phyloP scores from a whole-genome alignment of 139 green algal species.

The Nannochloris sp. region DNA sequence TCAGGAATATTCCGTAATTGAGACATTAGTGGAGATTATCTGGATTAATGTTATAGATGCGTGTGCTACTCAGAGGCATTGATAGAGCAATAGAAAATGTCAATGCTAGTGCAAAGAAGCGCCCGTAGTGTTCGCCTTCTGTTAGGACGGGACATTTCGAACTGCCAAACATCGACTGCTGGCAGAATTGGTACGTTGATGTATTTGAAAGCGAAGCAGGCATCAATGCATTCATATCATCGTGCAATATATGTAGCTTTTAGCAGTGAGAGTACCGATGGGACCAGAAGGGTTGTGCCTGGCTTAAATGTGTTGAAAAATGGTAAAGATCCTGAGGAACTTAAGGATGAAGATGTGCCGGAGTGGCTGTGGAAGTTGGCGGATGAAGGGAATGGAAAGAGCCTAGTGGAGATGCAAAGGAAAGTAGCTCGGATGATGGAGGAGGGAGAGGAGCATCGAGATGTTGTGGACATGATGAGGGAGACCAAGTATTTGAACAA shows the following conservation, averaged over 20 bases:
- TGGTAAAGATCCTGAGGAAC: constrained; percentile 29
- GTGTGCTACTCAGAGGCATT: too few species aligned
- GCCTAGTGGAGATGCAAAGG: constrained; percentile 20
- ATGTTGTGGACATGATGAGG: background rate
- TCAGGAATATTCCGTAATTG: too few species aligned
- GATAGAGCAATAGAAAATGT: too few species aligned
- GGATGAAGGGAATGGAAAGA: constrained; percentile 14
- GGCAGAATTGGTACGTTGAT: background rate
- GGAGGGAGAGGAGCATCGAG: constrained; percentile 1
- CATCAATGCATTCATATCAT: background rate
- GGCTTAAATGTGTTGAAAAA: constrained; percentile 32
- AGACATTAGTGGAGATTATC: too few species aligned
- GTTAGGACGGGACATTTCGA: too few species aligned
- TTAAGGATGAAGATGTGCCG: constrained; percentile 28
- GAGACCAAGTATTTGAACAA: constrained; percentile 18
- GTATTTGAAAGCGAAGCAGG: background rate
- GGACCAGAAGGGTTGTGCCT: constrained; percentile 12
- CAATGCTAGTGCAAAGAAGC: too few species aligned
- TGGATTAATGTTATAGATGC: too few species aligned
- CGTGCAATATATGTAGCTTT: background rate
- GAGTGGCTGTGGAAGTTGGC: constrained; percentile 38
- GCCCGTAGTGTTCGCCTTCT: too few species aligned
- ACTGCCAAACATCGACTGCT: too few species aligned
- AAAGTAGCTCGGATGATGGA: background rate
- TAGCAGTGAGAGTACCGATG: background rate